A percentile compares a stretch with the other conserved stretches of the same genome.
Evolutionary conservation across 2,329 filamentous ascomycete genomes (phyloP).

Genomic region (Monilinia laxa): DNA sequence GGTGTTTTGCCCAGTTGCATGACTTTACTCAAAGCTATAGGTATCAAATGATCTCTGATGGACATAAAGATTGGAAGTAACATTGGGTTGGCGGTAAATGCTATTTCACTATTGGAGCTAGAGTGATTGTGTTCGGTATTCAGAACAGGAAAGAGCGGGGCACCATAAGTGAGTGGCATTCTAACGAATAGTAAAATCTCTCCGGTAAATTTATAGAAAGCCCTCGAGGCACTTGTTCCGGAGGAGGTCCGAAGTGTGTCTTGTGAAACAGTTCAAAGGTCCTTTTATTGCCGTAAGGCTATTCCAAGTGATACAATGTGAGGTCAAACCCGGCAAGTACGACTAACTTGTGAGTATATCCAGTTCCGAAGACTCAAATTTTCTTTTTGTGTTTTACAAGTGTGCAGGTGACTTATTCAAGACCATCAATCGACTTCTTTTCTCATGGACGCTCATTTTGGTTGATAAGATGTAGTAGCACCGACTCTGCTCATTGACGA

Average conservation of each 20-base stretch:
- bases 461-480: background rate
- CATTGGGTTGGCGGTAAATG: background rate
- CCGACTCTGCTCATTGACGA: background rate
- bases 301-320: background rate
- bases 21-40: background rate
- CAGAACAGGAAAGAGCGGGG: background rate
- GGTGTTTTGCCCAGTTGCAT: background rate
- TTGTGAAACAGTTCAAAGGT: background rate
- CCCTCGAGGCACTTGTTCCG: background rate
- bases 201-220: background rate
- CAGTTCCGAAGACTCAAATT: background rate
- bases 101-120: background rate
- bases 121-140: background rate
- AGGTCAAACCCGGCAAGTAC: background rate
- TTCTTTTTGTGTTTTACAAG: background rate
- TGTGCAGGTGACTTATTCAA: constrained; percentile 5
- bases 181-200: background rate
- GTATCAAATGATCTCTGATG: background rate
- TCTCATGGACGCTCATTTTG: background rate
- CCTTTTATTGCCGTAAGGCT: background rate
- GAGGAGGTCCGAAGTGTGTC: background rate
- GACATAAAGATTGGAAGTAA: background rate
- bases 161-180: background rate
- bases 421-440: background rate
- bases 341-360: background rate